A percentile compares a stretch with the other conserved stretches of the same genome.
Conservation (phyloP, 2,329 filamentous ascomycete genomes). For the Aspergillus sp. region DNA sequence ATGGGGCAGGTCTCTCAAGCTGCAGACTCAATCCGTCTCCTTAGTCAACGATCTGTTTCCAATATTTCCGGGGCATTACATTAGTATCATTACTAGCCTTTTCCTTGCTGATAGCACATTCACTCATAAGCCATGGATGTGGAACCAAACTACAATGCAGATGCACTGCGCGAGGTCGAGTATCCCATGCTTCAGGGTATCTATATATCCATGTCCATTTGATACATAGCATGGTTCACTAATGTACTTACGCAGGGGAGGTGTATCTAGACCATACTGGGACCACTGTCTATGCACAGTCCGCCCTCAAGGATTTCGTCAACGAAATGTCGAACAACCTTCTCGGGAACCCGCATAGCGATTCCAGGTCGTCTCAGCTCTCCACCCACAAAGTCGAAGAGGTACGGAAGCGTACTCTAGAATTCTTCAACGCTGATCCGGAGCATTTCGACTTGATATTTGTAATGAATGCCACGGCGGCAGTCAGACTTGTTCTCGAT, state of each 20-base stretch:
- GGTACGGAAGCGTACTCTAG: constrained; percentile 7
- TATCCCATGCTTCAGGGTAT: constrained; percentile 7
- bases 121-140: background rate
- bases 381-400: constrained; percentile 11
- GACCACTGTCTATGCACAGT: constrained; percentile 12
- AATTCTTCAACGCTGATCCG: constrained; percentile 12
- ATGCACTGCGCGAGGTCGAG: constrained; percentile 3
- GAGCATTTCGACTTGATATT: constrained; percentile 15
- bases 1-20: background rate
- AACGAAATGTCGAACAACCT: constrained; percentile 9
- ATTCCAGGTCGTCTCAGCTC: constrained; percentile 11
- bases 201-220: background rate
- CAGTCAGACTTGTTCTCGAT: constrained; percentile 13
- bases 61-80: background rate
- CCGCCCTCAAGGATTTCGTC: constrained; percentile 8
- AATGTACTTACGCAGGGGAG: background rate
- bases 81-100: background rate
- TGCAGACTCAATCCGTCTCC: background rate
- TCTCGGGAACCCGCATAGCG: constrained; percentile 14
- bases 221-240: background rate
- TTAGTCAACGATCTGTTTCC: background rate
- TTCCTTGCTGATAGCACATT: background rate
- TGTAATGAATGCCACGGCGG: constrained; percentile 11
- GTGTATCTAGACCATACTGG: constrained; percentile 14
- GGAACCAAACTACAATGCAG: background rate